These are phyloP conservation scores for Eucalyptus albens DNA, from an alignment of 345 rosid genomes.

Conservation along the genomic window DNA sequence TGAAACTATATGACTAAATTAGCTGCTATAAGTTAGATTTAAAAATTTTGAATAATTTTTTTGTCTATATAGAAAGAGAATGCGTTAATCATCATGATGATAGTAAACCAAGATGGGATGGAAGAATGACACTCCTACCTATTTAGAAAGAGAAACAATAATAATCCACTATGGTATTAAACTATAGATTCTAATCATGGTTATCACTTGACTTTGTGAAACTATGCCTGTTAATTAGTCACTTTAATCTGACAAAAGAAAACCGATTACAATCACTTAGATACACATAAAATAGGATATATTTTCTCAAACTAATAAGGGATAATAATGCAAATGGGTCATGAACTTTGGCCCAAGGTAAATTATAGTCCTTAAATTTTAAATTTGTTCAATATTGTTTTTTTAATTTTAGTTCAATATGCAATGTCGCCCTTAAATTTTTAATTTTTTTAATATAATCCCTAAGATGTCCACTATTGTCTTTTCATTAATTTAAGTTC, in stretches of 20 bases:
- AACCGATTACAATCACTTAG: background rate
- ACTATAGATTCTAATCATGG: background rate
- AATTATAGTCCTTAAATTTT: background rate
- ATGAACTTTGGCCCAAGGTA: background rate
- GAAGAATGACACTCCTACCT: background rate
- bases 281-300: background rate
- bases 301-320: background rate
- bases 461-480: background rate
- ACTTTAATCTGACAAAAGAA: background rate
- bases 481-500: too few relatives aligned
- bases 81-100: background rate
- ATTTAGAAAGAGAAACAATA: background rate
- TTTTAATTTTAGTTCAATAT: background rate
- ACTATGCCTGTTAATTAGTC: background rate
- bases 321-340: background rate
- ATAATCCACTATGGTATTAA: background rate
- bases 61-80: background rate
- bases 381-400: too few relatives aligned
- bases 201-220: background rate
- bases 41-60: background rate
- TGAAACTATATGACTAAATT: too few relatives aligned
- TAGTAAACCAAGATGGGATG: background rate
- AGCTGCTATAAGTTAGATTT: background rate
- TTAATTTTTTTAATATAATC: too few relatives aligned
- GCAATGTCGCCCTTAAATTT: rapidly evolving